Base-by-base conservation (phyloP, 805 yeast genomes). In the Kregervanrija pseudodelftensis region DNA sequence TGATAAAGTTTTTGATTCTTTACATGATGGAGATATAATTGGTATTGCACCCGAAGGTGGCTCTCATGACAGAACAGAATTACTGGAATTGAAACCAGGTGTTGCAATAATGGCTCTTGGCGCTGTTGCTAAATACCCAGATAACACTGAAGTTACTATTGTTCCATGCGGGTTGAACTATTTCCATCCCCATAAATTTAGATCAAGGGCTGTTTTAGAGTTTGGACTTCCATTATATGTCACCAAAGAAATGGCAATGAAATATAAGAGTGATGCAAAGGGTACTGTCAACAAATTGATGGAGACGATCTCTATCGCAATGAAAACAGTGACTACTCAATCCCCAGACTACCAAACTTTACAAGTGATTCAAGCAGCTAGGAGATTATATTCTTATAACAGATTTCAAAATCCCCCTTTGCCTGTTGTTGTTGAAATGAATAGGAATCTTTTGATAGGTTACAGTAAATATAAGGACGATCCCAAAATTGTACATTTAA, bases 41-140 rank as follows among this genome's bases (percentile, higher is more conserved):
- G 97, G 96, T 9, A 90, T 93, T 47, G 95, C 90, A 64, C 97
- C 98, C 4, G 99, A 93, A 68, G 99, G 99, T 46, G 99, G 99
- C 2, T 89, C 97, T n/a, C 99, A 91, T 58, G 99, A 91, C 61
- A 74, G 98, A 52, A 80, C 98, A 1, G 91, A 88, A 45, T 66
- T 91, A 49, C 72, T 93, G 42, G 99, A 98, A 0, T 70, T 91
- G 52, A 93, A 93, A 60, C 96, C 98, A 0, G 99, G 99, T 46
- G 96, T 93, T 10, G 97, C 95, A 3, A 85, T 91, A 45, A 93
- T 91, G 98, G 99, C 97, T 0, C 69, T 91, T 30, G 99, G 99
- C 4, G 88, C 98, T 11, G 77, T 86, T 69, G 82, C 80, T 9
- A 74, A 80, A 52, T 58, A 59, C 36, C 85, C 90, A 0, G 76